A percentile compares a stretch with the other conserved stretches of the same genome.
Evolutionary conservation across 140 eudicot genomes (phyloP).

Genomic region (Flaveria floridana): DNA sequence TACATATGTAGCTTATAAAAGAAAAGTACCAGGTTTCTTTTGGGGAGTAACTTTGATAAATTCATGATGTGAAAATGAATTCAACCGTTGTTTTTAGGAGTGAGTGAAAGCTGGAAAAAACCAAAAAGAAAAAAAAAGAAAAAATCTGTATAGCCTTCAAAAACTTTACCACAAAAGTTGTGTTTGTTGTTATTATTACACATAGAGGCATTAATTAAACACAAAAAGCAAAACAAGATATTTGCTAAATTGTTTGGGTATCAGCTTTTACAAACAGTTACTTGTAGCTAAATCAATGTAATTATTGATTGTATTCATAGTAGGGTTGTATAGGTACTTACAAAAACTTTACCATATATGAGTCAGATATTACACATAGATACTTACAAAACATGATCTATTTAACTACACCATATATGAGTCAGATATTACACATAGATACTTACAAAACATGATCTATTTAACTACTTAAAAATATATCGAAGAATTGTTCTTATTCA

Average conservation of each 20-base stretch:
- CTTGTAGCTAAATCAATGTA: too few relatives aligned
- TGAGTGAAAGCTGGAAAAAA: background rate
- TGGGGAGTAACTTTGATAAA: background rate
- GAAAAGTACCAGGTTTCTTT: background rate
- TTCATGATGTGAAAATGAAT: conserved; percentile 5
- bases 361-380: too few relatives aligned
- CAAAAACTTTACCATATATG: too few relatives aligned
- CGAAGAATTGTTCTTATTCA: background rate
- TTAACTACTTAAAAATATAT: background rate
- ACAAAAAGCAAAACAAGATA: background rate
- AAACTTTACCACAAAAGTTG: background rate
- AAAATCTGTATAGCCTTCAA: background rate
- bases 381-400: background rate
- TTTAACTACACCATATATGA: background rate
- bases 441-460: conserved; percentile 1
- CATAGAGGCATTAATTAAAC: conserved; percentile 13
- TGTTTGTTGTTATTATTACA: background rate
- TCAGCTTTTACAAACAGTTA: background rate
- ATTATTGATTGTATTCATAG: too few relatives aligned
- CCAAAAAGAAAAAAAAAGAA: background rate
- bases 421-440: too few relatives aligned
- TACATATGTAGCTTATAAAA: background rate
- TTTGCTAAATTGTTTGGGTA: background rate
- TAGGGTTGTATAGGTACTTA: too few relatives aligned
- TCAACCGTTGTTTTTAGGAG: background rate